Base-by-base conservation (phyloP, 768 basidiomycete species). In the Hypholoma fasciculare region DNA sequence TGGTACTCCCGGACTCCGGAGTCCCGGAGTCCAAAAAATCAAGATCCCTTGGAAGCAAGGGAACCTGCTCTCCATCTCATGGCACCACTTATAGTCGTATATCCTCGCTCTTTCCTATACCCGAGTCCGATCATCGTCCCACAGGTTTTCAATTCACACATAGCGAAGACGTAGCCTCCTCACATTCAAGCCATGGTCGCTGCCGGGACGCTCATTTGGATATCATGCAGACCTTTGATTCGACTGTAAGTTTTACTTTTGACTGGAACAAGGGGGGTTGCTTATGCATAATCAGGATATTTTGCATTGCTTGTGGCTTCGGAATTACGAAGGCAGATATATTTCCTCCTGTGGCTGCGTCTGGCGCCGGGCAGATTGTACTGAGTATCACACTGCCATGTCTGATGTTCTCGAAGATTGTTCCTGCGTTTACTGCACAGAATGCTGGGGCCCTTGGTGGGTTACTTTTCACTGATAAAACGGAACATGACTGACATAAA, bases 391-490 rank as follows among this genome's bases (percentile, higher is more conserved):
- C 83, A 2, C 63, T 86, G 8, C 89, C 89, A 9, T 80, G 79
- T 62, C 77, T 90, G 13, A 70, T 90, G 75, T 89, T 91, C 69
- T 88, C 87, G 7, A 87, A 83, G 60, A 88, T 91, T 49, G 78
- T 91, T 0, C 85, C 87, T 0, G 81, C 86, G 2, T 87, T 90
- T 60, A 80, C 76, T 8, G 62, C 81, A 0, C 77, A 85, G 37
- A 89, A 88, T 63, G 71, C 88, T 14, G 54, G 69, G 30, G 78
- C 80, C 4, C 66, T 89, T 30, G 86, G 87, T 84, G 61, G 57
- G 73, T 54, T 13, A 14, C n/a, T 34, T 26, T 26, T 40, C 9
- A 43, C 19, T 17, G 42, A 20, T 23, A 17, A 6, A 12, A 16
- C 30, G 27, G 9, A 13, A 5, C 16, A 38, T 19, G 12, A 44